phyloP scores from a whole-genome alignment of 179 eudicot genomes.

The Silene coronaria region DNA sequence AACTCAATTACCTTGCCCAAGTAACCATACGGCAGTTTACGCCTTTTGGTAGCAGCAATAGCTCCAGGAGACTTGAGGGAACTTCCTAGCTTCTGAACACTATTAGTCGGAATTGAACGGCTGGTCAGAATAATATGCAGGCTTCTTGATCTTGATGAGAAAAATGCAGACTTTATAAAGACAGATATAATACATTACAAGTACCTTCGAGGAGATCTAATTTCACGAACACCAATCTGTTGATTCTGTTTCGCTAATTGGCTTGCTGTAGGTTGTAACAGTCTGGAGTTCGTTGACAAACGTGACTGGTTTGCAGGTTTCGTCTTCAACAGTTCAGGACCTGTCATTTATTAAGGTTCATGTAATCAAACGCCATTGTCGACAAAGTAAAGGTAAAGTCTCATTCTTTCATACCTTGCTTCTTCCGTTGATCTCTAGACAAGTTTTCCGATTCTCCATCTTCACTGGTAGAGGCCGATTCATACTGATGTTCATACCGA shows the following conservation, averaged over 20 bases:
- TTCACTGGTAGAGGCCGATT: not conserved
- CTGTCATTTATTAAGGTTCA: constrained; percentile 12
- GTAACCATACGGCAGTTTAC: constrained; percentile 37
- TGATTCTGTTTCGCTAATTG: constrained; percentile 74
- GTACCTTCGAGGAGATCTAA: constrained; percentile 28
- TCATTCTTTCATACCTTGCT: not conserved
- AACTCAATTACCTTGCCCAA: constrained; percentile 28
- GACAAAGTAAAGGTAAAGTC: too few relatives aligned
- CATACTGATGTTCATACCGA: not conserved
- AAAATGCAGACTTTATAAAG: not conserved
- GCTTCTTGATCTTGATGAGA: not conserved
- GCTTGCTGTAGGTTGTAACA: constrained; percentile 88
- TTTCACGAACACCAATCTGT: constrained; percentile 20
- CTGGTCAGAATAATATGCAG: not conserved
- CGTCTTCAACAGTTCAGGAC: constrained; percentile 20
- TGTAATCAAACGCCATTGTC: too few relatives aligned
- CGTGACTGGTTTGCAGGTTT: constrained; percentile 32
- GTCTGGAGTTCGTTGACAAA: constrained; percentile 52
- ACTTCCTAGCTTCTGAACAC: constrained; percentile 24
- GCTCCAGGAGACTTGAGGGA: constrained; percentile 18
- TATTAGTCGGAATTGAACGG: constrained; percentile 1
- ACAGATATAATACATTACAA: too few relatives aligned
- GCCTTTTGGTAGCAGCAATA: constrained; percentile 32
- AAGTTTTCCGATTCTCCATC: constrained; percentile 13
- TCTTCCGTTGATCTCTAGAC: not conserved